These are phyloP conservation scores for Cystobasidium ongulense DNA, from an alignment of 768 basidiomycete genomes.

Conservation along the genomic window DNA sequence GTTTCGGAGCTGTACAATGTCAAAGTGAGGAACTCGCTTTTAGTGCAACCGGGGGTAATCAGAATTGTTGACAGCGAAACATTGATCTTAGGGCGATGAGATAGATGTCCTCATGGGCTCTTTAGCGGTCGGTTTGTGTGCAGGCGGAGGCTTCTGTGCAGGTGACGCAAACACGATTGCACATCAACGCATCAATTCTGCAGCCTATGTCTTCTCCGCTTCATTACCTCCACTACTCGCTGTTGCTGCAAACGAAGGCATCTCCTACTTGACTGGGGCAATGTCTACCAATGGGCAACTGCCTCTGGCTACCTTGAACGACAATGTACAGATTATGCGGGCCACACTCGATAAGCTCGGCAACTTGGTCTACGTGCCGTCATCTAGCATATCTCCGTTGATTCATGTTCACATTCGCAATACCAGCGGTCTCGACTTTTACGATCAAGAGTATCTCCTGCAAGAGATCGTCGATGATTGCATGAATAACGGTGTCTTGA, in stretches of 20 bases:
- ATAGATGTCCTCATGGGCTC: constrained; percentile 95
- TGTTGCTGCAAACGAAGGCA: constrained; percentile 76
- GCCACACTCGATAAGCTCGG: constrained; percentile 70
- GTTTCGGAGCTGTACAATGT: constrained; percentile 91
- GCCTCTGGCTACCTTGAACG: constrained; percentile 64
- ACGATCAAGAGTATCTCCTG: constrained; percentile 64
- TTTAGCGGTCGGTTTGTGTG: constrained; percentile 69
- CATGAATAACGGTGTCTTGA: constrained; percentile 67
- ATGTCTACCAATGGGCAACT: constrained; percentile 35
- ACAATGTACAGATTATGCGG: constrained; percentile 72
- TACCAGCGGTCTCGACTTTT: constrained; percentile 49
- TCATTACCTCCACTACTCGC: constrained; percentile 83
- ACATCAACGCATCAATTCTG: constrained; percentile 95
- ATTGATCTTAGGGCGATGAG: constrained; percentile 58
- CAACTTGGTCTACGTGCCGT: constrained; percentile 68
- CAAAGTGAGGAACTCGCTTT: constrained; percentile 54
- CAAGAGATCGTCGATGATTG: constrained; percentile 90
- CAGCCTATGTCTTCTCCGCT: constrained; percentile 92
- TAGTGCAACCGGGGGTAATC: too few species aligned
- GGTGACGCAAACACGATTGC: constrained; percentile 72
- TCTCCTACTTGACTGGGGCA: constrained; percentile 58
- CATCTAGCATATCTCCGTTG: constrained; percentile 74
- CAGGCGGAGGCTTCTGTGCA: constrained; percentile 90
- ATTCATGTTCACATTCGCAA: constrained; percentile 66
- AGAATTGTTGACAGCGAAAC: too few species aligned